These are phyloP conservation scores for Bimuria novae-zelandiae DNA, from an alignment of 2,329 filamentous ascomycete species.

Conservation along the genomic window DNA sequence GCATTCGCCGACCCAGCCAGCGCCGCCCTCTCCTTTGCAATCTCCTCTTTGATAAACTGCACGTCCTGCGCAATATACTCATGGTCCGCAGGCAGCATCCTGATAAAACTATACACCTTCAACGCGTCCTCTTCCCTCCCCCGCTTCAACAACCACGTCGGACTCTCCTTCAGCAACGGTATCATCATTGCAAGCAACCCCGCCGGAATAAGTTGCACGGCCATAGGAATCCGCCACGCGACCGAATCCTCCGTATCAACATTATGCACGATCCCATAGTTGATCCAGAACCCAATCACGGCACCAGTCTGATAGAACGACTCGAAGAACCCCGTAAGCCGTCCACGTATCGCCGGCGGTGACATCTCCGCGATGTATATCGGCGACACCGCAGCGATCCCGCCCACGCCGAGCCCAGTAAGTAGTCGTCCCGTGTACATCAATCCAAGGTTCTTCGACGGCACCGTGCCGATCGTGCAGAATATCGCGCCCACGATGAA, in stretches of 20 bases:
- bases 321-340: slow-evolving; percentile 66
- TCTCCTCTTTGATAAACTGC: too few relatives aligned
- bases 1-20: too few relatives aligned
- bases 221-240: slow-evolving; percentile 58
- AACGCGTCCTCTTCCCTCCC: slow-evolving; percentile 49
- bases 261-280: background rate
- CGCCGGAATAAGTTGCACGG: slow-evolving; percentile 68
- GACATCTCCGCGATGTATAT: slow-evolving; percentile 1
- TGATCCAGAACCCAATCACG: slow-evolving; percentile 57
- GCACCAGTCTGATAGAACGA: slow-evolving; percentile 64
- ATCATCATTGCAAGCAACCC: slow-evolving; percentile 58
- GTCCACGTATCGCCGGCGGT: slow-evolving; percentile 53
- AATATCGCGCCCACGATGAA: background rate
- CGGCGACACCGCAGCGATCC: background rate
- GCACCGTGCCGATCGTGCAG: background rate
- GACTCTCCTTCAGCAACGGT: slow-evolving; percentile 51
- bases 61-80: too few relatives aligned
- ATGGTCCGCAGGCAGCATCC: too few relatives aligned
- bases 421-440: slow-evolving; percentile 2
- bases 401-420: background rate
- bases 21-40: too few relatives aligned
- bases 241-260: slow-evolving; percentile 29
- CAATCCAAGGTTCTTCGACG: background rate
- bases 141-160: slow-evolving; percentile 51
- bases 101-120: too few relatives aligned